phyloP scores from a whole-genome alignment of 129 eudicot species.

The Ambrosia artemisiifolia region DNA sequence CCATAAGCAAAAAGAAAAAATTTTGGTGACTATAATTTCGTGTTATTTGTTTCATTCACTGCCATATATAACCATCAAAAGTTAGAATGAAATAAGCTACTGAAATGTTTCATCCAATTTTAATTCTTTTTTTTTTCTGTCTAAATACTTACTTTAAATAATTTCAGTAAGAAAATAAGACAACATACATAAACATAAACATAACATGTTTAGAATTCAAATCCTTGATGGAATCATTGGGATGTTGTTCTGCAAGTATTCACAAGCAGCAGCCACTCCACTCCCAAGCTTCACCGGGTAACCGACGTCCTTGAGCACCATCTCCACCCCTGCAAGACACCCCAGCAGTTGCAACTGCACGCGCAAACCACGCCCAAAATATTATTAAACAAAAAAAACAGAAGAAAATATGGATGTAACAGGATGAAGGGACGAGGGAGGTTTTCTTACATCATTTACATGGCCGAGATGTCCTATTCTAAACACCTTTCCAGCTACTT shows the following conservation, averaged over 20 bases:
- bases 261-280: conserved; percentile 92
- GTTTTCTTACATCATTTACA: conserved; percentile 63
- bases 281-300: conserved; percentile 94
- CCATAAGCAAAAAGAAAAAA: no score
- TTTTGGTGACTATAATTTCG: no score
- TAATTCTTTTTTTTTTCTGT: no score
- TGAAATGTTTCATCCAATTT: no score
- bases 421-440: no score
- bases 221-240: conserved; percentile 95
- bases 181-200: no score
- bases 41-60: no score
- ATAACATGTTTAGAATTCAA: conserved; percentile 29
- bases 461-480: conserved; percentile 96
- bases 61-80: no score
- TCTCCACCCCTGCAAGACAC: conserved; percentile 97
- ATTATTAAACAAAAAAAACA: not conserved
- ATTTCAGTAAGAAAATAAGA: no score
- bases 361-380: not conserved
- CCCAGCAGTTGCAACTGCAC: conserved; percentile 93
- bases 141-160: no score
- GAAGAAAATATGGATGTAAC: no score
- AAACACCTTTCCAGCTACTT: conserved; percentile 96
- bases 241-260: conserved; percentile 68
- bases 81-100: no score
- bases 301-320: conserved; percentile 96